These are phyloP conservation scores for Salix exigua DNA, from an alignment of 345 rosid genomes.

Conservation along the genomic window DNA sequence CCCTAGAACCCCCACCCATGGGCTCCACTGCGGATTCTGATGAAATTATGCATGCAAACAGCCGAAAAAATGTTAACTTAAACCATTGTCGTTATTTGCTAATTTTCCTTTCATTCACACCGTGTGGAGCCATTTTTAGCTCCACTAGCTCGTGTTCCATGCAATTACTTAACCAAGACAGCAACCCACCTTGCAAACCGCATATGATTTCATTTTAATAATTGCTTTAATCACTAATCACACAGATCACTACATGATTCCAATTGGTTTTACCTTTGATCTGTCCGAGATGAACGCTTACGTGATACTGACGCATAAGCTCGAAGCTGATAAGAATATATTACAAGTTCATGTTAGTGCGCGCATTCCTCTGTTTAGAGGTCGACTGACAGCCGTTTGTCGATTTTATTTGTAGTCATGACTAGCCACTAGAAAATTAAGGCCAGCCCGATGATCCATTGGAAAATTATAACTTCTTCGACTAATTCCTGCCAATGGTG, in stretches of 20 bases:
- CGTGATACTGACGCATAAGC: not conserved
- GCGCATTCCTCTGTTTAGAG: not conserved
- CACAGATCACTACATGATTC: not conserved
- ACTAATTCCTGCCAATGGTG: not conserved
- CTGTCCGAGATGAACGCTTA: not conserved
- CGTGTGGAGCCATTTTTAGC: slow-evolving; percentile 9
- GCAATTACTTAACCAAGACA: slow-evolving; percentile 12
- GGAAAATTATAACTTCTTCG: not conserved
- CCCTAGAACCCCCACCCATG: not conserved
- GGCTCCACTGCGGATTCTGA: slow-evolving; percentile 23
- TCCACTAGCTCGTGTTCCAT: not conserved
- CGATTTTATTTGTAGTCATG: not conserved
- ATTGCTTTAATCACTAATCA: not conserved
- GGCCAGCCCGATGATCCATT: not conserved
- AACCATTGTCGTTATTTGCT: slow-evolving; percentile 7
- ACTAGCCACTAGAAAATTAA: not conserved
- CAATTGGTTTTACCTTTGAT: not conserved
- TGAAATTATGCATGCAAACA: not conserved
- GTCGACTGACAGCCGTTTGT: not conserved
- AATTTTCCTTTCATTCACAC: slow-evolving; percentile 26
- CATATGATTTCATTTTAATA: not conserved
- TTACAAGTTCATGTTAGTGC: not conserved
- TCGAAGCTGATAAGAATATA: not conserved
- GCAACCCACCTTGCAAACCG: slow-evolving; percentile 2
- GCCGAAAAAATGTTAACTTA: not conserved